Conservation (phyloP, 371 early-diverging fungal genomes). For the Rhizopus arrhizus region DNA sequence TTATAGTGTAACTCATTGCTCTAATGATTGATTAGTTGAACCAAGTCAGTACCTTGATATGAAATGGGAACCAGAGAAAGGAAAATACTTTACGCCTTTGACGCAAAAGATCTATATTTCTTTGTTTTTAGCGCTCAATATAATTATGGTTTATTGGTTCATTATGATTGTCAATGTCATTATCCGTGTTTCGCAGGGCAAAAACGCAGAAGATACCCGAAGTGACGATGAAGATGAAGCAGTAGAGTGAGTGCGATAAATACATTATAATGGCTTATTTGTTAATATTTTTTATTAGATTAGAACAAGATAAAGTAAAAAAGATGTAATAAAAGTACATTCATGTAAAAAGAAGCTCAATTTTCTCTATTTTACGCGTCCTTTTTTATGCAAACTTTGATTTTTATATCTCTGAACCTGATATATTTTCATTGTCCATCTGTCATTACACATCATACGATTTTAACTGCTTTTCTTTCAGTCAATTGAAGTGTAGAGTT, state of each 20-base stretch:
- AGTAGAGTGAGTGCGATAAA: constrained; percentile 5
- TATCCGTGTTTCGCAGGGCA: constrained; percentile 62
- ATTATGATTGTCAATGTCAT: constrained; percentile 71
- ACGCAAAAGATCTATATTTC: constrained; percentile 59
- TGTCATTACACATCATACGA: neutral
- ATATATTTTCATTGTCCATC: neutral
- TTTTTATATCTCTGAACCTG: neutral
- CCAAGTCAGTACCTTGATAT: constrained; percentile 48
- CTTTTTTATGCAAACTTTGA: neutral
- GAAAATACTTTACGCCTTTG: constrained; percentile 58
- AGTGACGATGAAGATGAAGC: constrained; percentile 61
- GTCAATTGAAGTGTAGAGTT: constrained; percentile 19
- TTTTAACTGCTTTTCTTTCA: constrained; percentile 16
- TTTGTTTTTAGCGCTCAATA: constrained; percentile 64
- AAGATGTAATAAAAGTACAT: neutral
- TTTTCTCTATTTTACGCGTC: too few species aligned
- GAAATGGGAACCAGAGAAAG: constrained; percentile 71
- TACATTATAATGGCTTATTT: neutral
- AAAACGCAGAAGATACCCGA: constrained; percentile 72
- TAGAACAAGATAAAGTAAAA: neutral
- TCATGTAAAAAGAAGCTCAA: too few species aligned
- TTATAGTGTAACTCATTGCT: neutral
- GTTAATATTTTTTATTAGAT: neutral
- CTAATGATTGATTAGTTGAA: constrained; percentile 36
- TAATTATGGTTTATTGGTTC: constrained; percentile 79